Evolutionary conservation across 2,329 filamentous ascomycete species (phyloP), one percentile per base, ranked within the genome.

Genomic region (Fusarium musae): DNA sequence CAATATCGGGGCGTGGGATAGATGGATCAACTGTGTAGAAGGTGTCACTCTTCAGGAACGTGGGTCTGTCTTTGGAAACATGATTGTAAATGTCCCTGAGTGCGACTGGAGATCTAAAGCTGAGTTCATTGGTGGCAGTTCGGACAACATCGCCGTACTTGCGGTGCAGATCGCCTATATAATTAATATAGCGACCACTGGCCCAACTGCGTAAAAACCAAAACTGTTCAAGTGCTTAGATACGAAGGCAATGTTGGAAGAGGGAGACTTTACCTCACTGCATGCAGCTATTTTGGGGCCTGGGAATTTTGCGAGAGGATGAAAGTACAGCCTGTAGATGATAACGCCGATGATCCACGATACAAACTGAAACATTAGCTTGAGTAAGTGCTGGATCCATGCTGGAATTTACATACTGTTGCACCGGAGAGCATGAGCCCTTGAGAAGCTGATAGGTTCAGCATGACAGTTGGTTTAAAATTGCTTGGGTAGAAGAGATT

Each of bases 81-180:
- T 70, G 68, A 13, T 49, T 61, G 9, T 72, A 75, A 3, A 78
- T 78, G 3, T 78, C 75, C 5, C 56, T 72, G 30, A 64, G 66
- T 5, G 76, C 74, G 8, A 37, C 21, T 4, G 49, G 30, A 7
- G 72, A 68, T 0, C 36, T 60, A 8, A 72, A 77, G 37, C 66
- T 63, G 1, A 77, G 64, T 10, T 77, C 73, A 19, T 76, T 70
- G 21, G 66, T 60, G 4, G 71, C 63, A 1, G 69, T 52, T 12
- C 75, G 67, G 17, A 77, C 73, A 4, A 74, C 58, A 23, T 76
- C 66, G 5, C 75, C 75, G 11, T 77, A 77, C 13, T 68, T 64
- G 7, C 54, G 46, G 23, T 75, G 64, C 5, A 60, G 13, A 5
- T 67, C 23, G 3, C 37, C 17, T 8, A 74, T 63, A 1, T 26